Base-by-base conservation (phyloP, 2,329 filamentous ascomycete genomes). In the Zymoseptoria crescenta region DNA sequence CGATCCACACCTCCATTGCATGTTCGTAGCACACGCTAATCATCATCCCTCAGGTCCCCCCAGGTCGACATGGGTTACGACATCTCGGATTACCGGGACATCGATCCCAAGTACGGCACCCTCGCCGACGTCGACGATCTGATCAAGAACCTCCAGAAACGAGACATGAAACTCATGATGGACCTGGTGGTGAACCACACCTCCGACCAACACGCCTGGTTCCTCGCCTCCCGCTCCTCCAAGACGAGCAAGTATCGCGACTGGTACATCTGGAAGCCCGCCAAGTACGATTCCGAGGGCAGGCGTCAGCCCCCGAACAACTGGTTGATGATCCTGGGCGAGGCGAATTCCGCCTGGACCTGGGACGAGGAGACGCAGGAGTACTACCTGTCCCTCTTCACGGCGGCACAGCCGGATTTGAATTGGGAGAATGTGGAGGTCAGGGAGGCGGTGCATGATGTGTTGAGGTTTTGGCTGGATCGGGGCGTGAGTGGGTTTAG, bases 231-330 rank as follows among this genome's bases (percentile, higher is more conserved):
- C 1, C 75, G 80, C 2, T 78, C 76, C 0, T 79, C 77, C 1
- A 80, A 76, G 59, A 69, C 75, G 13, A 81, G 77, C 64, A 71
- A 77, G 0, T 83, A 85, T 63, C 73, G 83, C 20, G 79, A 86
- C 66, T 87, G 81, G 80, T 87, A 86, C 66, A 84, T 87, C 65
- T 89, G 86, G 86, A 79, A 80, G 59, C 79, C 81, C 0, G 74
- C 83, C 1, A 77, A 78, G 8, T 81, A 81, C 62, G 79, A 84
- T 49, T 67, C 70, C 0, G 60, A 81, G 1, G 84, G 84, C 2
- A 77, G 79, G 8, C 76, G 80, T 1, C 74, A 80, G 21, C 83
- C 84, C 1, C 84, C 85, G 1, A 87, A 83, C 56, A 87, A 79
- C 57, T 80, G 76, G 70, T 68, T 56, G 60, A 67, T 67, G 65